Conservation (phyloP, 129 eudicot genomes). For the Sambucus nigra region DNA sequence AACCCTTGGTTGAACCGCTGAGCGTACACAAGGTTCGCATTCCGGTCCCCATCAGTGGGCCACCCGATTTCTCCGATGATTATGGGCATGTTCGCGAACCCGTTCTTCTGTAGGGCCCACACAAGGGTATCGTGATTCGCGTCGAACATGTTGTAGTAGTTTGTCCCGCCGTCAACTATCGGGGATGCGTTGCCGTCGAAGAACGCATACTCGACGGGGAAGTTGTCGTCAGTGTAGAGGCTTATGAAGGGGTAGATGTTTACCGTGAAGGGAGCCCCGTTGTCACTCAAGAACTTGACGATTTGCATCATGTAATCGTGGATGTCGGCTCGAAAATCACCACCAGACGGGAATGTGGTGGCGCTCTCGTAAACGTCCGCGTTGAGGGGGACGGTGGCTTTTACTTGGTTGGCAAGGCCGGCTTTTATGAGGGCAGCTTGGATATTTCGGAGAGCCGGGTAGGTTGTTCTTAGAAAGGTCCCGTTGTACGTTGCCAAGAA, state of each 20-base stretch:
- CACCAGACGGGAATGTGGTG: slow-evolving; percentile 31
- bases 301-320: slow-evolving; percentile 39
- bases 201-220: slow-evolving; percentile 50
- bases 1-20: slow-evolving; percentile 59
- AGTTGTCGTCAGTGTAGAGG: slow-evolving; percentile 39
- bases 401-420: slow-evolving; percentile 24
- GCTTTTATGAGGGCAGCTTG: slow-evolving; percentile 50
- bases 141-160: slow-evolving; percentile 52
- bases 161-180: slow-evolving; percentile 32
- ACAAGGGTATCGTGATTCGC: slow-evolving; percentile 61
- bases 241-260: slow-evolving; percentile 57
- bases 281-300: slow-evolving; percentile 32
- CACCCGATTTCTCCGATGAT: slow-evolving; percentile 57
- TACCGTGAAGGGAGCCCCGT: slow-evolving; percentile 40
- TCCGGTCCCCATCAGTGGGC: slow-evolving; percentile 63
- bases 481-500: slow-evolving; percentile 58
- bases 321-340: slow-evolving; percentile 54
- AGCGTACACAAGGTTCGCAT: slow-evolving; percentile 36
- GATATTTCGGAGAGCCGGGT: slow-evolving; percentile 51
- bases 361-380: slow-evolving; percentile 44
- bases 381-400: slow-evolving; percentile 40
- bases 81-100: slow-evolving; percentile 37
- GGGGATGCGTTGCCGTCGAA: slow-evolving; percentile 48
- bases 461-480: slow-evolving; percentile 40
- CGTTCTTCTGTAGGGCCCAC: slow-evolving; percentile 55